Base-by-base conservation (phyloP, 306 rosid species). In the Lathyrus sativus region DNA sequence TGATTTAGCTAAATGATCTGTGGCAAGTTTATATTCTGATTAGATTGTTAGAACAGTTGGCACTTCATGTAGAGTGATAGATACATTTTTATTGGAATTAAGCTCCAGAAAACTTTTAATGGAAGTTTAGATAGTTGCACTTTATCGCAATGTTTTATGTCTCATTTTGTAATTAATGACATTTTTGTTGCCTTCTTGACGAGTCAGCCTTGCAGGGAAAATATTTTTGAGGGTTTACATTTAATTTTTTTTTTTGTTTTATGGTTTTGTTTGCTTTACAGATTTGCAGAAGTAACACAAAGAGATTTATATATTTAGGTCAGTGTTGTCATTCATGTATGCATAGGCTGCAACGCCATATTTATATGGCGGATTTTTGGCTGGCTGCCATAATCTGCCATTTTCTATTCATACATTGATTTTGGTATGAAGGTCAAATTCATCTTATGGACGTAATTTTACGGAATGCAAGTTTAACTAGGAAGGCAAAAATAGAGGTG, bases 181-280 rank as follows among this genome's bases (percentile, higher is more conserved):
- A 19, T 44, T 9, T 14, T 7, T 48, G 54, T 78, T 29, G 44
- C 28, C 15, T 24, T 24, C 37, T 26, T 54, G 7, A 11, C 1
- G 37, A 24, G 15, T 11, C n/a, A 61, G 39, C 38, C 26, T 19
- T 67, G 67, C 18, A 22, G 29, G 43, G 61, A 55, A 33, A 45
- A 61, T 66, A 56, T 49, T 56, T 44, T 46, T 22, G 50, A 42
- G 74, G 79, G 81, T n/a, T n/a, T n/a, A n/a, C n/a, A n/a, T n/a
- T n/a, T n/a, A n/a, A n/a, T n/a, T n/a, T n/a, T n/a, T n/a, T n/a
- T n/a, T n/a, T 68, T 5, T 77, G 19, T 13, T 9, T 42, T 65
- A 61, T 42, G 8, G 71, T 29, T 56, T 12, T 72, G 50, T 62
- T 33, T 71, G 53, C 68, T 45, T 22, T 51, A 22, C 58, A 19